phyloP scores from a whole-genome alignment of 352 stramenopile genomes.

The Globisporangium ultimum region DNA sequence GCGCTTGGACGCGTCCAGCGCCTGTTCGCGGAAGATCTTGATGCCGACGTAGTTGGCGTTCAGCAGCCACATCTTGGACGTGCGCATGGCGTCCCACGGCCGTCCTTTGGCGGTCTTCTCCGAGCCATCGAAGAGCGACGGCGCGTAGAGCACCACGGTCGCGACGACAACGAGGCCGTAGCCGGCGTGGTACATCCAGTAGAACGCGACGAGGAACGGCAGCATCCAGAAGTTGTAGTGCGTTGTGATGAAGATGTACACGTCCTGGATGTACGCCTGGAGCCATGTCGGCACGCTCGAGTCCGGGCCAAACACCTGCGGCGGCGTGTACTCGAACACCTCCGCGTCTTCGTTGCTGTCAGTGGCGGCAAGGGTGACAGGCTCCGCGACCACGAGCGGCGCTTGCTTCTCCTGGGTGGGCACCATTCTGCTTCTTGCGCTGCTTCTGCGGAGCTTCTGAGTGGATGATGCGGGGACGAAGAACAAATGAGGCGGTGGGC shows the following conservation, averaged over 20 bases:
- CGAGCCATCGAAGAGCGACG: slow-evolving; percentile 35
- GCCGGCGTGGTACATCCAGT: slow-evolving; percentile 30
- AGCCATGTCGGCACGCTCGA: slow-evolving; percentile 26
- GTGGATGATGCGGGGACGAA: too few species aligned
- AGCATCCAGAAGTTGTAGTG: slow-evolving; percentile 48
- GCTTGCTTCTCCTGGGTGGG: not conserved
- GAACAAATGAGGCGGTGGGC: too few species aligned
- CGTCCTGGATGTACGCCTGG: slow-evolving; percentile 22
- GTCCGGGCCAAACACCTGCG: slow-evolving; percentile 24
- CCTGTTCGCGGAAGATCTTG: slow-evolving; percentile 36
- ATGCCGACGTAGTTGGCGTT: slow-evolving; percentile 30
- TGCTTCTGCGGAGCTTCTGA: too few species aligned
- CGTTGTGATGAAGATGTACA: slow-evolving; percentile 34
- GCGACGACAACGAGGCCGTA: slow-evolving; percentile 30
- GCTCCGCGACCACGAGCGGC: not conserved
- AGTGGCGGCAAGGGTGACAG: too few species aligned
- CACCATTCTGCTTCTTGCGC: too few species aligned
- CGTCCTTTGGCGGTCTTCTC: slow-evolving; percentile 35
- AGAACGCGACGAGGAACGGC: slow-evolving; percentile 30
- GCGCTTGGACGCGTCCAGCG: slow-evolving; percentile 19
- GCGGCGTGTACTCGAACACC: slow-evolving; percentile 27
- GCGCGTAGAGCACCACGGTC: slow-evolving; percentile 39
- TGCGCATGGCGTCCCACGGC: slow-evolving; percentile 34
- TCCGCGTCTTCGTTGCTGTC: not conserved
- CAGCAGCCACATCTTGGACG: slow-evolving; percentile 29